Percentiles rank a stretch among this genome's conserved stretches.
These are phyloP conservation scores for Fusarium liriodendri DNA, from an alignment of 2,329 filamentous ascomycete genomes.

Conservation along the genomic window DNA sequence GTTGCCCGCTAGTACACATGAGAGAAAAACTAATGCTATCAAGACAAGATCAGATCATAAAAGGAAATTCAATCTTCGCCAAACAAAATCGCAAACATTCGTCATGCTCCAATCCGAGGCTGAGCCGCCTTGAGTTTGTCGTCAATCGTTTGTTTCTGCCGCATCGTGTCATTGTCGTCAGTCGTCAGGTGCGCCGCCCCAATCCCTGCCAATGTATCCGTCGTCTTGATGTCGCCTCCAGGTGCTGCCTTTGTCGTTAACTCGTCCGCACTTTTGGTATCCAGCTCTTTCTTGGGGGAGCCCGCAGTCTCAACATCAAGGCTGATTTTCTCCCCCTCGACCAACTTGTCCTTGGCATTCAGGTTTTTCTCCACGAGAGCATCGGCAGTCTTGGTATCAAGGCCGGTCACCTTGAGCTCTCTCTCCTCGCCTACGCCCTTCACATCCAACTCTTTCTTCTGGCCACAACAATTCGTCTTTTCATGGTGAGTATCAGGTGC, in stretches of 20 bases:
- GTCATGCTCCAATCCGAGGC: conserved; percentile 18
- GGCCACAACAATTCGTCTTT: conserved; percentile 16
- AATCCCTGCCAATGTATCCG: conserved; percentile 10
- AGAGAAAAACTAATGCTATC: conserved; percentile 9
- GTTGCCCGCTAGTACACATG: conserved; percentile 33
- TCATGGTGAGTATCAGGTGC: conserved; percentile 38
- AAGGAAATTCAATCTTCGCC: conserved; percentile 25
- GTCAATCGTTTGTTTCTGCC: conserved; percentile 34
- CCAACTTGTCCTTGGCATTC: background rate
- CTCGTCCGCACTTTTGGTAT: background rate
- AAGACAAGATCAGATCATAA: conserved; percentile 18
- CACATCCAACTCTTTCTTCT: conserved; percentile 1
- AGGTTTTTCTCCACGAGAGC: conserved; percentile 1
- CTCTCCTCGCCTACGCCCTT: background rate
- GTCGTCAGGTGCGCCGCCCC: conserved; percentile 26
- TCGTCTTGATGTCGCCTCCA: background rate
- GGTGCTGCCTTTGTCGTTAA: background rate
- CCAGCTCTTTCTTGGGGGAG: background rate
- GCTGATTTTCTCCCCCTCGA: background rate
- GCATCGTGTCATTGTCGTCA: conserved; percentile 30
- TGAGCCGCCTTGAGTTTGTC: conserved; percentile 26
- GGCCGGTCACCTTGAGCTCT: background rate
- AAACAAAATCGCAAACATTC: conserved; percentile 23
- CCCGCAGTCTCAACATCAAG: background rate
- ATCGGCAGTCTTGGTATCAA: background rate